Conservation (phyloP, 1,284 basidiomycete species). For the Ustilago shanxiensis region DNA sequence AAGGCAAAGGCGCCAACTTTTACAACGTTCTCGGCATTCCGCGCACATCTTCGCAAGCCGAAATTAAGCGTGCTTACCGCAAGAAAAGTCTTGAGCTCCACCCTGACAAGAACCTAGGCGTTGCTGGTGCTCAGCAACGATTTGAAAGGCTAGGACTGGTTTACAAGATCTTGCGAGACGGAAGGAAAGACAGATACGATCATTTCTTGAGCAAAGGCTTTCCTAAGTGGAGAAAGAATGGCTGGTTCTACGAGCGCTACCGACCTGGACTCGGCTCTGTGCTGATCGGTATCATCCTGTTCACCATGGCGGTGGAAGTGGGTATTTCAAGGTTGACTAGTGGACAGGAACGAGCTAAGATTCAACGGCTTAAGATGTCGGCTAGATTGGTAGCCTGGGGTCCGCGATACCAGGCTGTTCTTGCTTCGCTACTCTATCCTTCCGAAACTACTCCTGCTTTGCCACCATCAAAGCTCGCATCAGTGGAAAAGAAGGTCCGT, state of each 20-base stretch:
- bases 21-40: constrained; percentile 63
- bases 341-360: constrained; percentile 49
- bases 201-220: constrained; percentile 67
- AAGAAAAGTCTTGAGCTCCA: constrained; percentile 65
- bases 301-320: constrained; percentile 47
- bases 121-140: constrained; percentile 52
- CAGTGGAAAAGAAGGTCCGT: constrained; percentile 61
- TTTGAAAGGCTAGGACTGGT: constrained; percentile 67
- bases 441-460: not conserved
- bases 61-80: constrained; percentile 66
- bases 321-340: constrained; percentile 48
- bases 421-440: constrained; percentile 13
- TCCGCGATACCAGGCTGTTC: constrained; percentile 54
- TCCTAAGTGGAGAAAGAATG: constrained; percentile 65
- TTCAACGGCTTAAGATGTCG: constrained; percentile 51
- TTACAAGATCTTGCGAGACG: constrained; percentile 67
- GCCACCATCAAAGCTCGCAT: constrained; percentile 10
- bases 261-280: constrained; percentile 59
- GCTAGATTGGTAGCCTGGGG: constrained; percentile 63
- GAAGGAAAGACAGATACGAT: constrained; percentile 67
- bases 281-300: constrained; percentile 48
- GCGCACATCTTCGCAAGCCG: constrained; percentile 31
- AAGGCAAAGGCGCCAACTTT: constrained; percentile 61
- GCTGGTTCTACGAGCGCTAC: constrained; percentile 66
- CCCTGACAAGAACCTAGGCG: constrained; percentile 65